These are phyloP conservation scores for Priceomyces melissophilus DNA, from an alignment of 805 yeast genomes.

Conservation along the genomic window DNA sequence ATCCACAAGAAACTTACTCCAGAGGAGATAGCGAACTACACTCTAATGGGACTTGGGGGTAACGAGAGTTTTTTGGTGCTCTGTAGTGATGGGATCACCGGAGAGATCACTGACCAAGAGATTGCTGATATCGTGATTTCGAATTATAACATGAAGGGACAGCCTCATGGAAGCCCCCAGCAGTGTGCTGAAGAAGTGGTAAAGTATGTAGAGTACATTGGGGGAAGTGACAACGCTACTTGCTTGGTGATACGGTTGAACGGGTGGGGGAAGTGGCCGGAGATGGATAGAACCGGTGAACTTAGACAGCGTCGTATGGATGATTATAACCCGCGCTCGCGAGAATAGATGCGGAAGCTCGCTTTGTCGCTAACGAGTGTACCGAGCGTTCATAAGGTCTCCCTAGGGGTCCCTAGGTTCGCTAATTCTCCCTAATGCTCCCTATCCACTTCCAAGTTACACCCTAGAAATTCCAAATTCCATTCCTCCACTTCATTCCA, in stretches of 20 bases:
- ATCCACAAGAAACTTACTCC: constrained; percentile 35
- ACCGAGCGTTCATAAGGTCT: too few relatives aligned
- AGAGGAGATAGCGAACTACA: constrained; percentile 31
- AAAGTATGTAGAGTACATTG: constrained; percentile 76
- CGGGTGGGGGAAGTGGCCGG: constrained; percentile 96
- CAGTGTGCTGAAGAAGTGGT: constrained; percentile 82
- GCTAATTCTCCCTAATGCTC: too few relatives aligned
- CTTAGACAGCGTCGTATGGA: constrained; percentile 68
- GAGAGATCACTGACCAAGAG: constrained; percentile 82
- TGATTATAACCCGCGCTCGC: constrained; percentile 35
- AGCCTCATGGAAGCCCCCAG: constrained; percentile 74
- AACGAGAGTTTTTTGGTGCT: constrained; percentile 83
- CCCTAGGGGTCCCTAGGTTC: too few relatives aligned
- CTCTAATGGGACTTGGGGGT: constrained; percentile 60
- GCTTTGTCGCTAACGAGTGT: too few relatives aligned
- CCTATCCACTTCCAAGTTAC: too few relatives aligned
- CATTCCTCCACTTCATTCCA: too few relatives aligned
- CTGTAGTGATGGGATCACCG: constrained; percentile 85
- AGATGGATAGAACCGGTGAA: constrained; percentile 76
- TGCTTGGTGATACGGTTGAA: constrained; percentile 73
- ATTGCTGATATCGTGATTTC: constrained; percentile 78
- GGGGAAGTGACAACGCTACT: constrained; percentile 96
- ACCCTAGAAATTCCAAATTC: too few relatives aligned
- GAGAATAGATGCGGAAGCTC: constrained; percentile 1
- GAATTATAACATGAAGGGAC: constrained; percentile 63